Evolutionary conservation across 306 rosid species (phyloP), one percentile per base, ranked within the genome.

Genomic region (Trifolium dubium): DNA sequence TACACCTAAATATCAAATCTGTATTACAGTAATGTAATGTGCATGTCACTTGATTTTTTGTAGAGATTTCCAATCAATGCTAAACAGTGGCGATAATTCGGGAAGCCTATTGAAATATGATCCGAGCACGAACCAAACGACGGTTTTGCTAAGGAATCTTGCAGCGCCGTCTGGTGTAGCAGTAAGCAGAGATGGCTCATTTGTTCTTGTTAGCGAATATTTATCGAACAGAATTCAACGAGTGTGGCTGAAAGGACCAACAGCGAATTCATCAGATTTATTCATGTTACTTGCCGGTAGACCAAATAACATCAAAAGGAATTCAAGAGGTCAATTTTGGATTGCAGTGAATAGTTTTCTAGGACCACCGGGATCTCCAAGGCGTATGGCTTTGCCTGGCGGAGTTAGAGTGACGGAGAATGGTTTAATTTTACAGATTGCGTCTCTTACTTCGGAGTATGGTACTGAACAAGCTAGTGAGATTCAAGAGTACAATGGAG

Each of bases 91-190:
- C 1, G 89, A 88, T 31, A 40, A n/a, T 9, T 76, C 88, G 9
- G 86, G 89, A 76, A 56, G 82, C 60, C 32, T 85, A 47, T 17
- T 83, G 3, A 79, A 49, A 44, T 64, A 73, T 40, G 86, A 83
- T 29, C 81, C 85, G 9, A 54, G 18, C 3, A 78, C 81, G 3
- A 69, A 79, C 55, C 71, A 87, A 63, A 80, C 83, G 9, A 80
- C 64, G 30, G 83, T 69, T 58, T 85, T 87, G 80, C 17, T 78
- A 6, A 64, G 41, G 0, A 54, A 64, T 51, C 86, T 86, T 58
- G 72, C 84, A 3, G 2, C 66, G n/a, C 41, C 90, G 34, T 2
- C 53, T 35, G 90, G 90, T 59, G 87, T 84, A 3, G 88, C 88
- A 13, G 74, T 79, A 6, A 83, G 86, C 53, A 11, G 17, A 49